Evolutionary conservation across 139 green algal genomes (phyloP), one percentile per base, ranked within the genome.

Genomic region (Chlorella sp.): DNA sequence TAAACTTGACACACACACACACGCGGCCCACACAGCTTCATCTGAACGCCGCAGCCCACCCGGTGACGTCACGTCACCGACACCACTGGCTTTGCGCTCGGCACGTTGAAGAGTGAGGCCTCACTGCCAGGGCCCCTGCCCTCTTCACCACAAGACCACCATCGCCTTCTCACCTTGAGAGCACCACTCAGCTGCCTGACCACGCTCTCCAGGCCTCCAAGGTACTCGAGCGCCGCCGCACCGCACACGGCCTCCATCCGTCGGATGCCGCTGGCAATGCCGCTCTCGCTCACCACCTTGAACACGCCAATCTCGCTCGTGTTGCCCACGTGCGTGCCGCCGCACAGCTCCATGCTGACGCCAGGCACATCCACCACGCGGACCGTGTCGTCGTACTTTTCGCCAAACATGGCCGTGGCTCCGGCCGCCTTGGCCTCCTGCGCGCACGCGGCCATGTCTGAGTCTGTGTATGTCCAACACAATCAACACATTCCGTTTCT

Each of bases 341-440:
- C 91, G 71, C 91, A 96, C 49, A 96, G 83, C 85, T 98, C 93
- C 90, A 97, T 95, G 70, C 81, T 92, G 29, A 96, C 80, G 31
- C 88, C 82, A 10, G 78, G 78, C 30, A 96, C 89, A 59, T 90
- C 82, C 59, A 97, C 87, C 59, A 98, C 93, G 1, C 93, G 83
- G 72, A 98, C 93, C 22, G 80, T 79, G 35, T 94, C 91, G 34
- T 85, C 89, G 69, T 98, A 98, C 80, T 97, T 96, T 81, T 98
- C 93, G 1, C 93, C 93, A 85, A 97, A 97, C 92, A 97, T 97
- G 36, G 90, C 90, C 3, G 87, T 90, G 49, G 93, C 93, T 5
- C 93, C 93, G 31, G 82, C 85, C 1, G 85, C 88, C 74, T 93
- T 91, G 24, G 93, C 93, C 31, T 92, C 92, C 5, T 81, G 75